Base-by-base conservation (phyloP, 208 protist genomes). In the Leptomonas pyrrhocoris region DNA sequence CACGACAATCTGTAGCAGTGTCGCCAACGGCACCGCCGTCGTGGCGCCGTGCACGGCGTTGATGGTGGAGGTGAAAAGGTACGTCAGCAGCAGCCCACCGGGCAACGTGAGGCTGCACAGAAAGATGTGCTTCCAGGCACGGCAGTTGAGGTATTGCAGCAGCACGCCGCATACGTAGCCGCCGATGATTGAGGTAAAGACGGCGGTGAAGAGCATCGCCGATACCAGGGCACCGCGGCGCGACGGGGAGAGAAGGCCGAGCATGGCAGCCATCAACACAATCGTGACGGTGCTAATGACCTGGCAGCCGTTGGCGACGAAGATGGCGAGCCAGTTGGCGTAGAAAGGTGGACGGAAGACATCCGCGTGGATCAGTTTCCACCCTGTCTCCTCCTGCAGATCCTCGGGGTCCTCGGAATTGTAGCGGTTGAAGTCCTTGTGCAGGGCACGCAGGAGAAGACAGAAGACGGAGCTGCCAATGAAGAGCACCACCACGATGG, bases 331-430 rank as follows among this genome's bases (percentile, higher is more conserved):
- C 54, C 97, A 73, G 43, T 81, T 79, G 16, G 95, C 88, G 45
- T 84, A 62, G 43, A 77, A 45, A 9, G 98, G 98, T 2, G 90
- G 81, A 21, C 98, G 96, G 83, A 99, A 99, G 2, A 99, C 97
- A 77, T 99, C 98, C 15, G 95, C 98, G 81, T 98, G 90, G 12
- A 99, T 75, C 11, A 99, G 95, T 87, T 99, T 99, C 98, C 98
- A 99, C 13, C 91, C 91, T 12, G 83, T 90, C 63, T 96, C 91
- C 63, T 96, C 91, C 64, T 90, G 84, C 67, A 90, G 64, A 18
- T 90, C 89, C 8, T 87, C 83, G 0, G 69, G 63, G 70, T 90
- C 79, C 49, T 71, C 59, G 18, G 76, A 67, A 66, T 90, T 98
- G 83, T 99, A 99, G 34, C 90, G 82, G 50, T 90, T 84, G 45